Base-by-base conservation (phyloP, 208 protist species). In the Naegleria lovaniensis region DNA sequence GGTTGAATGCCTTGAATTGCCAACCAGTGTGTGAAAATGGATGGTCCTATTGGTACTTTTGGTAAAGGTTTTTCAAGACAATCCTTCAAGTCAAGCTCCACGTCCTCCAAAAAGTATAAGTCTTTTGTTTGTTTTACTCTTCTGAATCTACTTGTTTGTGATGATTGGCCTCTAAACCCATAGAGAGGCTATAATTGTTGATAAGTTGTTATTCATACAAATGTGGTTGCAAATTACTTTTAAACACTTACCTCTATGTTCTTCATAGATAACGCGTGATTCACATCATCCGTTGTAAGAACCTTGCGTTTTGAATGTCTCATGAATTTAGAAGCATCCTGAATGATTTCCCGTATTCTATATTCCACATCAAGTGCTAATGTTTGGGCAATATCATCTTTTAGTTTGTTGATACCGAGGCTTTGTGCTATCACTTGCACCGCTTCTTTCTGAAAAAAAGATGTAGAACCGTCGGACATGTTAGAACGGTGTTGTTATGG, bases 1-100 rank as follows among this genome's bases (percentile, higher is more conserved):
- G 86, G 86, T 41, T 89, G 86, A 39, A 89, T 38, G 29, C 86
- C 86, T 43, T 89, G n/a, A 33, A 89, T 89, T 6, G 86, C 86
- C 36, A 89, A 76, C 86, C 86, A 89, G 58, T 89, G 86, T 43
- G 51, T 43, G 25, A 9, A n/a, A 1, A 89, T n/a, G 19, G 51
- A n/a, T 76, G 86, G 33, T 76, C 51, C 86, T 29, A 59, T 39
- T 76, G 86, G 86, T 43, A 89, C 41, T 41, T 76, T 76, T 16
- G 86, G 86, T 19, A 76, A n/a, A 39, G 43, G 9, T 43, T 19
- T 41, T 39, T 89, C 16, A 5, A 89, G 75, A 76, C 7, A n/a
- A 59, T 89, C 51, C 6, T 89, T 40, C 6, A 89, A 33, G 5
- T 89, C 51, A 40, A 89, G 16, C 43, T 76, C 51, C 38, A 25